Percentiles rank a stretch among this genome's conserved stretches.
phyloP scores from a whole-genome alignment of 495 filamentous ascomycete genomes.

The Lepidopterella palustris region DNA sequence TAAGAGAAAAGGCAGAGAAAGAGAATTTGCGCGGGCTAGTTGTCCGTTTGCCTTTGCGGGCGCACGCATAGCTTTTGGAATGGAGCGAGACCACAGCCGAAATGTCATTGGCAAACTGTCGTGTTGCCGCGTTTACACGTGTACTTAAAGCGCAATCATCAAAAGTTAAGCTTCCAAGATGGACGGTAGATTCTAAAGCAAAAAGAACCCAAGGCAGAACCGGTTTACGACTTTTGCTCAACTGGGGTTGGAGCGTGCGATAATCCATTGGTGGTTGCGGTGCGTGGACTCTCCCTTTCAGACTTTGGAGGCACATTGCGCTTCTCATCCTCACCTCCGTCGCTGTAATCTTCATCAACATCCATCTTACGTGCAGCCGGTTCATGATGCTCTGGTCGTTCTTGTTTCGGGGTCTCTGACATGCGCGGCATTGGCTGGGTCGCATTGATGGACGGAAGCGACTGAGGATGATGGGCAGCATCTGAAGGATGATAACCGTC shows the following conservation, averaged over 20 bases:
- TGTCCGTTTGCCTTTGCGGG: neutral
- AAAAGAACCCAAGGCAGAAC: neutral
- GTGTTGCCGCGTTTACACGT: neutral
- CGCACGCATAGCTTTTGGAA: neutral
- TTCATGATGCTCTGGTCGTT: conserved; percentile 46
- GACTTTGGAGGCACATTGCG: conserved; percentile 48
- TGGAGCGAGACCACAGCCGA: neutral
- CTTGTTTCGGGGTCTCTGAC: conserved; percentile 27
- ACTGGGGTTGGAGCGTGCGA: conserved; percentile 30
- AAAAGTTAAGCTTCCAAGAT: neutral
- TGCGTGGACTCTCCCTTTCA: conserved; percentile 41
- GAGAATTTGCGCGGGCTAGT: neutral
- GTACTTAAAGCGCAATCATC: neutral
- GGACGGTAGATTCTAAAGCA: neutral
- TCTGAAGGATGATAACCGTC: conserved; percentile 85
- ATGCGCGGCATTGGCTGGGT: conserved; percentile 21
- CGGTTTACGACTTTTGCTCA: conserved; percentile 23
- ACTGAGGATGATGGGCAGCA: conserved; percentile 76
- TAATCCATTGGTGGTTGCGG: conserved; percentile 17
- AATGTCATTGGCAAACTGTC: neutral
- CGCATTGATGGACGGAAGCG: conserved; percentile 54
- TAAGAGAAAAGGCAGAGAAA: neutral
- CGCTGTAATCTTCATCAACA: conserved; percentile 93
- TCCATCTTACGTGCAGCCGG: conserved; percentile 91
- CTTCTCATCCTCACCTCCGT: conserved; percentile 79